A percentile compares a stretch with the other conserved stretches of the same genome.
Evolutionary conservation across 176 grass and related monocot genomes (phyloP).

Genomic region (Pontederia crassipes): DNA sequence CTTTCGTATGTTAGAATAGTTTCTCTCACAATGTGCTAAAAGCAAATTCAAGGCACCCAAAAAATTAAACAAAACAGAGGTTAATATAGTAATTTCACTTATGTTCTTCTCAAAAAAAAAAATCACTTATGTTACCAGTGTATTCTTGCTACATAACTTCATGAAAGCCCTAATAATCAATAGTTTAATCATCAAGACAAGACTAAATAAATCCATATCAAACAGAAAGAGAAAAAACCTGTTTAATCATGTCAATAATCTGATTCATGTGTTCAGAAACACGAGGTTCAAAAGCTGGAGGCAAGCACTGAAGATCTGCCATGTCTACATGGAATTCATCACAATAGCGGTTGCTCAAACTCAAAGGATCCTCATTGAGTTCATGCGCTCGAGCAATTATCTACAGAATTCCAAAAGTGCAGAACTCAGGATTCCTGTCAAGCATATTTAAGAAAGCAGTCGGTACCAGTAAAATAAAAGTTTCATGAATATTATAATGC

Average conservation of each 20-base stretch:
- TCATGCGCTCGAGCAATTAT: conserved; percentile 96
- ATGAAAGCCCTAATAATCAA: not conserved
- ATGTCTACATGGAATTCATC: conserved; percentile 84
- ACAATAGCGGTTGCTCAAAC: conserved; percentile 69
- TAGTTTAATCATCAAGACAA: not conserved
- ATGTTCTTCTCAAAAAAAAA: too few relatives aligned
- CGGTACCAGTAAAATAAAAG: not conserved
- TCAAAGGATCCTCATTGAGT: conserved; percentile 72
- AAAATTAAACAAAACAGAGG: not conserved
- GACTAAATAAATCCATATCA: not conserved
- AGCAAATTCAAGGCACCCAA: too few relatives aligned
- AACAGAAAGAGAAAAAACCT: conserved; percentile 33
- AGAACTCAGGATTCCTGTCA: conserved; percentile 60
- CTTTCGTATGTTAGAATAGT: too few relatives aligned
- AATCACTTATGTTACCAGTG: too few relatives aligned
- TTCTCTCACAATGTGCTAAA: too few relatives aligned
- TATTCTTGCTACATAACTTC: too few relatives aligned
- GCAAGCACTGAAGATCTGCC: conserved; percentile 75
- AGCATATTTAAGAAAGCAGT: conserved; percentile 45
- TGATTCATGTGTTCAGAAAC: conserved; percentile 80
- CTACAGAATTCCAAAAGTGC: conserved; percentile 88
- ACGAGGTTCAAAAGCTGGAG: conserved; percentile 75
- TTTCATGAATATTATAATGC: too few relatives aligned
- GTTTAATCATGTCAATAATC: conserved; percentile 90
- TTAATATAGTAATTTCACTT: not conserved